Percentiles rank a stretch among this genome's conserved stretches.
These are phyloP conservation scores for Periconia macrospinosa DNA, from an alignment of 2,329 filamentous ascomycete species.

Conservation along the genomic window DNA sequence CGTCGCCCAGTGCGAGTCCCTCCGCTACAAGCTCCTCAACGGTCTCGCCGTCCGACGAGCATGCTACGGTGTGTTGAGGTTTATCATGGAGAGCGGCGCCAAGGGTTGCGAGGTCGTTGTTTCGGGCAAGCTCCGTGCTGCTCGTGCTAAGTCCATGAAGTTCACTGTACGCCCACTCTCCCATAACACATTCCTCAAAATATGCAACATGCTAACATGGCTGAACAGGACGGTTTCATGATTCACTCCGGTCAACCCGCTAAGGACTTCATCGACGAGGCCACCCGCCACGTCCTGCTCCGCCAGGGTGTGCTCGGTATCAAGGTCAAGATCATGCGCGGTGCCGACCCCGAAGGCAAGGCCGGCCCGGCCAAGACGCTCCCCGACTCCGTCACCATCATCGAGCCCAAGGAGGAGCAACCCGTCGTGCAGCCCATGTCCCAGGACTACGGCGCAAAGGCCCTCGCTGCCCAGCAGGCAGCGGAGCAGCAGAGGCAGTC, in stretches of 20 bases:
- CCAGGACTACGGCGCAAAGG: slow-evolving; percentile 99
- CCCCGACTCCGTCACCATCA: slow-evolving; percentile 97
- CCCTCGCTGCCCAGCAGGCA: slow-evolving; percentile 67
- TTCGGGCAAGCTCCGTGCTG: slow-evolving; percentile 97
- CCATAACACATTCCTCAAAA: no score
- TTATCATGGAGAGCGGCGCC: slow-evolving; percentile 99
- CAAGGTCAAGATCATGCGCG: slow-evolving; percentile 99
- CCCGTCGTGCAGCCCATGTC: slow-evolving; percentile 91
- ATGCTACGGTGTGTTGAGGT: slow-evolving; percentile 99
- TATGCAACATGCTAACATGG: slow-evolving; percentile 18
- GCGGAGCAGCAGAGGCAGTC: slow-evolving; percentile 62
- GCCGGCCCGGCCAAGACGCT: slow-evolving; percentile 95
- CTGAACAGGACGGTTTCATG: slow-evolving; percentile 88
- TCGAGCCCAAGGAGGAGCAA: slow-evolving; percentile 99
- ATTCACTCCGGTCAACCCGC: slow-evolving; percentile 99
- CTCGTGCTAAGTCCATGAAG: slow-evolving; percentile 99
- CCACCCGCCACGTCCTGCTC: slow-evolving; percentile 98
- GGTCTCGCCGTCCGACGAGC: slow-evolving; percentile 97
- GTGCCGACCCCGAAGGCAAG: slow-evolving; percentile 99
- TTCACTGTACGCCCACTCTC: slow-evolving; percentile 73
- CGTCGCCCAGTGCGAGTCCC: slow-evolving; percentile 99
- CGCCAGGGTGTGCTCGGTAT: slow-evolving; percentile 99
- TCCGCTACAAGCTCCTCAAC: slow-evolving; percentile 99
- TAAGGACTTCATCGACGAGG: slow-evolving; percentile 98
- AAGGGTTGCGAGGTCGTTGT: slow-evolving; percentile 99